Conservation (phyloP, 225 moss, liverwort and hornwort genomes). For the Pseudisothecium myosuroides region DNA sequence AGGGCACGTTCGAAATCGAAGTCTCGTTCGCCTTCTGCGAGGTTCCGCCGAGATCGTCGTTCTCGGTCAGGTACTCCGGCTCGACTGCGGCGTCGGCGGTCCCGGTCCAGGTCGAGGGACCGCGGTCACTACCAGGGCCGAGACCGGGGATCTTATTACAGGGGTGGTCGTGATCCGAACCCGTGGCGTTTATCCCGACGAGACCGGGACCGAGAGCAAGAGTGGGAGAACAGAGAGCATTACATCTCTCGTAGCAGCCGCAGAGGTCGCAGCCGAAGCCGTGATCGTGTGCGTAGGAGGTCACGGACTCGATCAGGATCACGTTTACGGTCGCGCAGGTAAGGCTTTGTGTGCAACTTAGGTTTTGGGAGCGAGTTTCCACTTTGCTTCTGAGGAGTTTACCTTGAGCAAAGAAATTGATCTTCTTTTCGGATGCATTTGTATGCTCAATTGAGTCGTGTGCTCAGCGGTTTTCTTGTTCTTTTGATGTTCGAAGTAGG, state of each 20-base stretch:
- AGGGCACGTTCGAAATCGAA: constrained; percentile 69
- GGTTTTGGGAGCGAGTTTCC: neutral
- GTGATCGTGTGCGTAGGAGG: constrained; percentile 61
- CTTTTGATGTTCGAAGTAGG: neutral
- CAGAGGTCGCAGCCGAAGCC: constrained; percentile 70
- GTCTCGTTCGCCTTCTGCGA: constrained; percentile 54
- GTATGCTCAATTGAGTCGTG: neutral
- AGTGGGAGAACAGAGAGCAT: constrained; percentile 50
- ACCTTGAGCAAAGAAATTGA: neutral
- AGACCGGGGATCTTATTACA: constrained; percentile 59
- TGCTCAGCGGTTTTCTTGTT: neutral
- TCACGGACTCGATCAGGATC: constrained; percentile 66
- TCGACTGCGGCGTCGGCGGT: constrained; percentile 72
- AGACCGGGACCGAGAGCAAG: constrained; percentile 65
- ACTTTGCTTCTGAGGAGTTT: neutral
- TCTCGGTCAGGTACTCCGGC: constrained; percentile 80
- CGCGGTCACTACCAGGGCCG: constrained; percentile 44
- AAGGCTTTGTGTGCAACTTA: neutral
- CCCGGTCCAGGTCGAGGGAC: constrained; percentile 67
- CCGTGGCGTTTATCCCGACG: constrained; percentile 69
- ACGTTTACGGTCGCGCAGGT: constrained; percentile 55
- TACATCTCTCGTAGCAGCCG: constrained; percentile 46
- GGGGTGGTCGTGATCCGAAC: constrained; percentile 85
- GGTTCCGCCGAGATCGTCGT: constrained; percentile 73
- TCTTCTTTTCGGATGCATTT: neutral